phyloP scores from a whole-genome alignment of 371 early-diverging fungal genomes.

The Lichtheimia ornata region DNA sequence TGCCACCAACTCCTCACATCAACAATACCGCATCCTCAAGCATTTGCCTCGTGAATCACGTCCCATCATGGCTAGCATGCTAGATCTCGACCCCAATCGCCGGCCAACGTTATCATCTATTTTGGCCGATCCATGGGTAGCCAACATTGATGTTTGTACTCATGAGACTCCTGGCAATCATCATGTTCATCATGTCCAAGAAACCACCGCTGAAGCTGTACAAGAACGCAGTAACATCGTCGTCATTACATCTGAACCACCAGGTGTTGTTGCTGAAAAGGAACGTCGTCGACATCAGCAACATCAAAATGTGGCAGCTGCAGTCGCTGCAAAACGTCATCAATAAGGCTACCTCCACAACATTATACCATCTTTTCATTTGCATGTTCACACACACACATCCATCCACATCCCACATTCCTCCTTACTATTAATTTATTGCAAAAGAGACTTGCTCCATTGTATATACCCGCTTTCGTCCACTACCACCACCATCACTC shows the following conservation, averaged over 20 bases:
- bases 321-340: not conserved
- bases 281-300: constrained; percentile 21
- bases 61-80: constrained; percentile 44
- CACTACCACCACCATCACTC: too few species aligned
- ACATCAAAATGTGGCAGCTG: not conserved
- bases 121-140: constrained; percentile 56
- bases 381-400: too few species aligned
- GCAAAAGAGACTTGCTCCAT: too few species aligned
- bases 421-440: too few species aligned
- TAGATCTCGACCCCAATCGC: constrained; percentile 53
- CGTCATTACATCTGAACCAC: constrained; percentile 24
- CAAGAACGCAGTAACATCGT: constrained; percentile 20
- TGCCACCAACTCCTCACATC: constrained; percentile 39
- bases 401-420: too few species aligned
- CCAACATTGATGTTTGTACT: constrained; percentile 60
- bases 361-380: too few species aligned
- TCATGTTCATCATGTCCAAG: constrained; percentile 52
- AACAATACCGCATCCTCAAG: constrained; percentile 48
- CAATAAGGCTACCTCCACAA: too few species aligned
- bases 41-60: constrained; percentile 52
- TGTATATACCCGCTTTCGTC: too few species aligned
- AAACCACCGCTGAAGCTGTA: not conserved
- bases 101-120: constrained; percentile 47
- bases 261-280: constrained; percentile 23
- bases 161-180: constrained; percentile 41